Conservation (phyloP, 2,329 filamentous ascomycete species). For the Daldinia eschscholtzii region DNA sequence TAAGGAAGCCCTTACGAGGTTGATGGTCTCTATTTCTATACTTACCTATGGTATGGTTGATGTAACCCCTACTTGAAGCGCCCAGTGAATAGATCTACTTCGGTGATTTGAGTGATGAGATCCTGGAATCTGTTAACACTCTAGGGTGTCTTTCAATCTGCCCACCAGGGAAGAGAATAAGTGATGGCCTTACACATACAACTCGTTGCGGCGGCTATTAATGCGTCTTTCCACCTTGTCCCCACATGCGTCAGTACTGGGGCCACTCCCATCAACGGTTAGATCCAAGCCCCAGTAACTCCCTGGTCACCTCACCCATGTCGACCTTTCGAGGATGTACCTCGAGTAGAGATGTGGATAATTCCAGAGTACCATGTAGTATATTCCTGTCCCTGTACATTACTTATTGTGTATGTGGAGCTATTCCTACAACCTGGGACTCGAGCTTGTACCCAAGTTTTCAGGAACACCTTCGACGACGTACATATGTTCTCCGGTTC, state of each 20-base stretch:
- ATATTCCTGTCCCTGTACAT: conserved; percentile 43
- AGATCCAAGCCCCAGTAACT: conserved; percentile 40
- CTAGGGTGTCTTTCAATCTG: conserved; percentile 37
- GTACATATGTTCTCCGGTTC: conserved; percentile 41
- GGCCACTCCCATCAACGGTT: conserved; percentile 35
- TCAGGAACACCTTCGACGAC: conserved; percentile 44
- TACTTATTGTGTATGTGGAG: conserved; percentile 32
- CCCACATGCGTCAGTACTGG: conserved; percentile 37
- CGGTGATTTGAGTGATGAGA: conserved; percentile 15
- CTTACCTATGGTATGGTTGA: conserved; percentile 27
- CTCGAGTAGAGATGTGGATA: conserved; percentile 38
- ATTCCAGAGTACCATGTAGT: conserved; percentile 31
- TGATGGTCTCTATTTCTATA: conserved; percentile 26
- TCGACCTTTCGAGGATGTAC: conserved; percentile 38
- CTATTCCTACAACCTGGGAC: conserved; percentile 39
- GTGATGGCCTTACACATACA: conserved; percentile 23
- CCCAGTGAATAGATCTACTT: conserved; percentile 30
- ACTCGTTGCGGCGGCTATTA: conserved; percentile 44
- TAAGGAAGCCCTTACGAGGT: conserved; percentile 40
- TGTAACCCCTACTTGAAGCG: conserved; percentile 41
- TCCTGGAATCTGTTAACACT: conserved; percentile 30
- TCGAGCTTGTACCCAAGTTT: conserved; percentile 31
- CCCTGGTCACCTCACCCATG: conserved; percentile 38
- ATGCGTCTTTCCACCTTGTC: conserved; percentile 39
- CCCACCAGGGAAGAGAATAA: conserved; percentile 20